Evolutionary conservation across 2,329 filamentous ascomycete species (phyloP).

Genomic region (Cladophialophora bantiana): DNA sequence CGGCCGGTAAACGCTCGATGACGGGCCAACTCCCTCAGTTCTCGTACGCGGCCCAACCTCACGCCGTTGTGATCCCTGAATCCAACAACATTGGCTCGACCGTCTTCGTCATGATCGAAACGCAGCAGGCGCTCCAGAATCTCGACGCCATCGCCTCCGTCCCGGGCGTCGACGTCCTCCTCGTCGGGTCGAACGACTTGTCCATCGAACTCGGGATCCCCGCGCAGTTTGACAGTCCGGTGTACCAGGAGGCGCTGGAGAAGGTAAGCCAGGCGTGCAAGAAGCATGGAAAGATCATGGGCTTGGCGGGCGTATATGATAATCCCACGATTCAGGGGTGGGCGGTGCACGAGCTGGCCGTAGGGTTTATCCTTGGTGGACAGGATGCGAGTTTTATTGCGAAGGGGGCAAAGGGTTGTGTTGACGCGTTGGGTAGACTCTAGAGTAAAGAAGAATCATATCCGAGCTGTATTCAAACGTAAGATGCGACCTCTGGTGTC

Average conservation of each 20-base stretch:
- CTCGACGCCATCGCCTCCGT: constrained; percentile 30
- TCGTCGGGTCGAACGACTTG: constrained; percentile 32
- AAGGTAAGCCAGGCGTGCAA: constrained; percentile 21
- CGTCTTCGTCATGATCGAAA: constrained; percentile 35
- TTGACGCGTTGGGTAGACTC: constrained; percentile 8
- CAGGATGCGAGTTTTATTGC: constrained; percentile 34
- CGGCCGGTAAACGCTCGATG: constrained; percentile 26
- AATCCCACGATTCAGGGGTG: constrained; percentile 17
- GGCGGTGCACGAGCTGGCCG: constrained; percentile 25
- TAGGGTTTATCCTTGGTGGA: constrained; percentile 31
- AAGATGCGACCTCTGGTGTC: background rate
- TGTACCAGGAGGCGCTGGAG: constrained; percentile 15
- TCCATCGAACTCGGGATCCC: constrained; percentile 23
- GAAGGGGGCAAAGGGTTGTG: constrained; percentile 25
- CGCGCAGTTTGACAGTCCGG: constrained; percentile 26
- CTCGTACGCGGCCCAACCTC: constrained; percentile 3
- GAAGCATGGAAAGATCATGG: constrained; percentile 23
- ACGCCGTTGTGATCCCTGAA: constrained; percentile 1
- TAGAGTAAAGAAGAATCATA: background rate
- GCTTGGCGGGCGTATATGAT: constrained; percentile 20
- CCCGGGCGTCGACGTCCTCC: constrained; percentile 29
- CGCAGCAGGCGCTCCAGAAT: constrained; percentile 20
- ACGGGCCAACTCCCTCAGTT: constrained; percentile 30
- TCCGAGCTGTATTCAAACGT: background rate
- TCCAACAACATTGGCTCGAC: constrained; percentile 22